Conservation (phyloP, 176 grass and related monocot species). For the Zea mays region Zm-B73-REFERENCE-NAM-5.0 NC_050105.1:66152501-66153000, state of each 20-base stretch:
- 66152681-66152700: background rate
- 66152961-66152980: background rate
- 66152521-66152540: too few relatives aligned
- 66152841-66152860: background rate
- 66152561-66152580: slow-evolving; percentile 68
- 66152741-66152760: background rate
- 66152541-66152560: background rate
- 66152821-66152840: background rate
- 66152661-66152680: slow-evolving; percentile 81
- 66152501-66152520: too few relatives aligned
- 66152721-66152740: background rate
- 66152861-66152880: background rate
- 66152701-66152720: background rate
- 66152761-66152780: background rate
- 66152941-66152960: background rate
- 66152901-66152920: background rate
- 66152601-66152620: slow-evolving; percentile 88
- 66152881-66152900: background rate
- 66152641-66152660: slow-evolving; percentile 56
- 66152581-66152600: slow-evolving; percentile 70
- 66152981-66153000: background rate
- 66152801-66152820: background rate
- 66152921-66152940: slow-evolving; percentile 16
- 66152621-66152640: slow-evolving; percentile 57
- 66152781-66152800: background rate